Conservation (phyloP, 768 basidiomycete genomes). For the Lactarius deliciosus region DNA sequence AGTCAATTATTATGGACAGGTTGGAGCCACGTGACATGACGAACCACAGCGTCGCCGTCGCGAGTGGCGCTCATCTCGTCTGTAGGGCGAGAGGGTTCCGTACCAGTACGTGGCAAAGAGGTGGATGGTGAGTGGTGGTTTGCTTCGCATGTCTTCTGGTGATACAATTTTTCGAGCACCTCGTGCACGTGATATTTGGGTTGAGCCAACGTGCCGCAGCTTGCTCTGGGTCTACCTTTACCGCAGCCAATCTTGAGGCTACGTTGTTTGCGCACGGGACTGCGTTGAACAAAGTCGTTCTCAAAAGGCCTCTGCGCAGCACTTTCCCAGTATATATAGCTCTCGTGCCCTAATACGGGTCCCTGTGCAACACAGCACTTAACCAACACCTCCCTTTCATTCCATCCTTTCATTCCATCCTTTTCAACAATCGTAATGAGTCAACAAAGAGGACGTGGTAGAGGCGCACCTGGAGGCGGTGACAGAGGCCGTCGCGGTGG, state of each 20-base stretch:
- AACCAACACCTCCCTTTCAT: not conserved
- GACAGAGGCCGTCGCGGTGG: conserved; percentile 25
- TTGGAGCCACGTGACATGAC: too few species aligned
- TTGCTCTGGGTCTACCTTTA: not conserved
- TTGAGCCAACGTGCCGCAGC: too few species aligned
- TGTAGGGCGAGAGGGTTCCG: too few species aligned
- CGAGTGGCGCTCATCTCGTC: too few species aligned
- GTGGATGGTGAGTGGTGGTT: too few species aligned
- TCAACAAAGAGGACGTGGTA: conserved; percentile 26
- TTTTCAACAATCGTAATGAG: conserved; percentile 5
- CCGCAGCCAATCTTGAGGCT: not conserved
- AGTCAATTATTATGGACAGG: too few species aligned
- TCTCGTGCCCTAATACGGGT: not conserved
- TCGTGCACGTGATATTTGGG: not conserved
- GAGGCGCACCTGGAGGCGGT: conserved; percentile 23
- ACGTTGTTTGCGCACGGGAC: not conserved
- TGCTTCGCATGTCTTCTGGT: not conserved
- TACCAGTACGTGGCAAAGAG: too few species aligned
- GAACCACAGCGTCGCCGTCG: too few species aligned
- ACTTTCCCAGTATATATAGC: not conserved
- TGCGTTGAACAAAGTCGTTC: not conserved
- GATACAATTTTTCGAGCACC: not conserved
- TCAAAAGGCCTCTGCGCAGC: not conserved
- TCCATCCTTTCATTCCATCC: not conserved
- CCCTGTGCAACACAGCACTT: not conserved